These are phyloP conservation scores for Mortierella sp. DNA, from an alignment of 371 early-diverging fungal species.

Conservation along the genomic window DNA sequence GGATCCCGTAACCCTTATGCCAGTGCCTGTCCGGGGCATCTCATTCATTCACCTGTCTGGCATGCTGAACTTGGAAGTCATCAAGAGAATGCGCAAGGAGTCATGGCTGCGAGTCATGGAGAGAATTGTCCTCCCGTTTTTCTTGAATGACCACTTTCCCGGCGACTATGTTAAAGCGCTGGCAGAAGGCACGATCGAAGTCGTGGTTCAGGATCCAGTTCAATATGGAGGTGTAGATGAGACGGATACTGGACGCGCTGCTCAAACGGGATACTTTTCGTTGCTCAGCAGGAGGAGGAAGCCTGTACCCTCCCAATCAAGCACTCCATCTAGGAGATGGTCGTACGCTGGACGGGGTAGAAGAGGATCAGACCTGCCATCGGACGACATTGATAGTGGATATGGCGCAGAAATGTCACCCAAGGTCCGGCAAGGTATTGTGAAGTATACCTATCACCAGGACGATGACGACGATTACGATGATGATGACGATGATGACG, in stretches of 20 bases:
- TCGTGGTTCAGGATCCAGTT: conserved; percentile 57
- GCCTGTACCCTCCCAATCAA: background rate
- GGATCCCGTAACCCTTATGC: conserved; percentile 63
- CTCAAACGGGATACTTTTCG: conserved; percentile 30
- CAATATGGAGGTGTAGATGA: conserved; percentile 50
- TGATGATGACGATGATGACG: conserved; percentile 3
- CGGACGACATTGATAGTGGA: conserved; percentile 40
- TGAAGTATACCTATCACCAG: conserved; percentile 35
- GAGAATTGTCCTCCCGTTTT: conserved; percentile 65
- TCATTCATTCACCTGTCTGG: conserved; percentile 71
- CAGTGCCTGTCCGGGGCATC: conserved; percentile 65
- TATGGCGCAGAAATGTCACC: conserved; percentile 25
- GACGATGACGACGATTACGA: conserved; percentile 13
- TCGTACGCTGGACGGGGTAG: conserved; percentile 6
- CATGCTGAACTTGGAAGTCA: conserved; percentile 61
- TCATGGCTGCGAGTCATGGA: conserved; percentile 63
- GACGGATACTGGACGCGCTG: conserved; percentile 29
- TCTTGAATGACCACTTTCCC: conserved; percentile 70
- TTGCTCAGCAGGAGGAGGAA: conserved; percentile 5
- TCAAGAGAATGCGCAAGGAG: conserved; percentile 59
- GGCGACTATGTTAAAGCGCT: conserved; percentile 66
- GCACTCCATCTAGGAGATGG: conserved; percentile 9
- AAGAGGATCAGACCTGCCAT: conserved; percentile 2
- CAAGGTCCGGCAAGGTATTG: conserved; percentile 18
- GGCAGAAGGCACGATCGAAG: conserved; percentile 59